A percentile compares a stretch with the other conserved stretches of the same genome.
phyloP scores from a whole-genome alignment of 2,329 filamentous ascomycete genomes.

The Botryotinia globosa region DNA sequence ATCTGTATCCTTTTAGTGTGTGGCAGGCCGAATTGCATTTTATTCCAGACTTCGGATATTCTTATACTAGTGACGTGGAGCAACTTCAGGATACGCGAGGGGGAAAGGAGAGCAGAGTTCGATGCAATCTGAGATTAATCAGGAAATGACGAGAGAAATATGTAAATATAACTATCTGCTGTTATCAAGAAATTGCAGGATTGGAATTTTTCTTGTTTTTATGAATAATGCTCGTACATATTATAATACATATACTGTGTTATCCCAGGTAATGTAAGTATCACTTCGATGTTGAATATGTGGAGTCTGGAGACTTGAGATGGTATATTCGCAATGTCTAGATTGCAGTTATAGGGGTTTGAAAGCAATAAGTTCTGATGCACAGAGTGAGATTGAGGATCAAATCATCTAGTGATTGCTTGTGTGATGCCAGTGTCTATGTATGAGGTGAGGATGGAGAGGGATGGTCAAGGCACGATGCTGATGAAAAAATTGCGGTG shows the following conservation, averaged over 20 bases:
- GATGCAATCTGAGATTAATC: not conserved
- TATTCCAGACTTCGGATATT: not conserved
- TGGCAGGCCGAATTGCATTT: fast-evolving
- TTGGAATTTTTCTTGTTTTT: not conserved
- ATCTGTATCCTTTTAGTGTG: not conserved
- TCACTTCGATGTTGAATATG: not conserved
- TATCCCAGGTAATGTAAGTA: not conserved
- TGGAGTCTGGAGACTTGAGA: not conserved
- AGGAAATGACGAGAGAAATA: not conserved
- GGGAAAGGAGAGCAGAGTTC: not conserved
- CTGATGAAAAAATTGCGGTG: not conserved
- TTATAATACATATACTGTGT: not conserved
- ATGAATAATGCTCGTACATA: not conserved
- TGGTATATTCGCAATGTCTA: not conserved
- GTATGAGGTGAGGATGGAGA: not conserved
- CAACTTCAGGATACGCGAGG: not conserved
- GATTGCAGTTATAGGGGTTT: not conserved
- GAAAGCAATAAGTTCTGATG: no score
- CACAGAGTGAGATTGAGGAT: not conserved
- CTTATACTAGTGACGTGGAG: fast-evolving
- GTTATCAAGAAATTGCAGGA: fast-evolving
- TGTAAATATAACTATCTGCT: not conserved
- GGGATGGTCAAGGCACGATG: not conserved
- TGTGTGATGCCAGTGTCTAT: not conserved
- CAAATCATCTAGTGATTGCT: not conserved